Evolutionary conservation across 2,329 filamentous ascomycete genomes (phyloP), one percentile per base, ranked within the genome.

Genomic region (Alternaria alternata): DNA sequence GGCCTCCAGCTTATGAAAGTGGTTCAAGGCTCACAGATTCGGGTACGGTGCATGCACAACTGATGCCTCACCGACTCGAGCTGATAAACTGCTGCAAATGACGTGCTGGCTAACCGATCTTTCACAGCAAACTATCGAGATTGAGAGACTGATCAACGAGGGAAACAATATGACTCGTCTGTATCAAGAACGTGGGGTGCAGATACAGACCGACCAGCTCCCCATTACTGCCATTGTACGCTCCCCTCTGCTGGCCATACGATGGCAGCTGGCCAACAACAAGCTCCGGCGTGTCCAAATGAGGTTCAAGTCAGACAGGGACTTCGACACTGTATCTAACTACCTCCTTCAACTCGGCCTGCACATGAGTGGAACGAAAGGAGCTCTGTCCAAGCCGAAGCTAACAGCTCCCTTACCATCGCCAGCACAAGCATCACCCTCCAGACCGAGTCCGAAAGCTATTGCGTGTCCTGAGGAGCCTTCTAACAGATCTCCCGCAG

Each of bases 221-320:
- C 80, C 81, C 5, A 78, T 83, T n/a, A 81, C 79, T 44, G 81
- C 76, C 34, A 77, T 83, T 32, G 72, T 76, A 9, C 79, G 78
- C 49, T 74, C 73, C 22, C 71, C 77, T 5, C 61, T 78, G 4
- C 64, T 84, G 3, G 82, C 80, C 11, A 65, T 83, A 14, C 72
- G 80, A 53, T 82, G 80, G 66, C 71, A 70, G 42, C 52, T 78
- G 16, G 64, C 73, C n/a, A 70, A 77, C 54, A 67, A 72, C 39
- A 75, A 74, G 82, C 61, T 81, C 30, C 76, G 80, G 39, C 77
- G 81, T 44, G 71, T 82, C 39, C 82, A 84, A 62, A 61, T 84
- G 22, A 81, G 75, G 53, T 83, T 84, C 60, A 66, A 60, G 16
- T 77, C 73, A 5, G 67, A 75, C 9, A 51, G 66, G 26, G 81